phyloP scores from a whole-genome alignment of 441 rosid genomes.

The Corymbia citriodora region DNA sequence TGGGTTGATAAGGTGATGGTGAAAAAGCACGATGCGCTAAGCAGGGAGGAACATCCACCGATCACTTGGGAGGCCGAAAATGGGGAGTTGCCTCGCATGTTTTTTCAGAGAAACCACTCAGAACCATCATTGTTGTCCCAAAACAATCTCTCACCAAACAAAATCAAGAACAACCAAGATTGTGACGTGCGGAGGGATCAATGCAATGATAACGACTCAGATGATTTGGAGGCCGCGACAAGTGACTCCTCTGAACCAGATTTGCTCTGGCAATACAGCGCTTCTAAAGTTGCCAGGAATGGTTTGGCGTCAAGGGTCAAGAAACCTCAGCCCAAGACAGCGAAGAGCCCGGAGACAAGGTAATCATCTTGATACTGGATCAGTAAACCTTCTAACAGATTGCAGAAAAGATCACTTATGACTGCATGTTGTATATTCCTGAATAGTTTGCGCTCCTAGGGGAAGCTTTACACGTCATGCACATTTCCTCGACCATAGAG shows the following conservation, averaged over 20 bases:
- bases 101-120: conserved; percentile 22
- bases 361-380: conserved; percentile 9
- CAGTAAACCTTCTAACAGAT: not conserved
- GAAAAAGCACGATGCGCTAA: conserved; percentile 26
- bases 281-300: conserved; percentile 39
- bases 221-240: conserved; percentile 31
- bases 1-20: conserved; percentile 60
- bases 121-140: conserved; percentile 24
- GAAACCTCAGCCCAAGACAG: conserved; percentile 36
- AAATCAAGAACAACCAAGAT: conserved; percentile 36
- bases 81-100: conserved; percentile 25
- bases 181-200: conserved; percentile 32
- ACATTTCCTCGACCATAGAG: not conserved
- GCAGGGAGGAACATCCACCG: conserved; percentile 20
- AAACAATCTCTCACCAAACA: conserved; percentile 15
- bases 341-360: conserved; percentile 54
- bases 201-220: conserved; percentile 38
- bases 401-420: not conserved
- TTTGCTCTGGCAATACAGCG: conserved; percentile 33
- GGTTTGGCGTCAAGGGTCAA: conserved; percentile 33
- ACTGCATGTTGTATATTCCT: not conserved
- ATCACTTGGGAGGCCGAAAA: conserved; percentile 29
- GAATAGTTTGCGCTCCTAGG: not conserved
- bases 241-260: conserved; percentile 65
- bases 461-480: not conserved